Percentiles rank a stretch among this genome's conserved stretches.
phyloP scores from a whole-genome alignment of 768 basidiomycete genomes.

The Lentinula detonsa region DNA sequence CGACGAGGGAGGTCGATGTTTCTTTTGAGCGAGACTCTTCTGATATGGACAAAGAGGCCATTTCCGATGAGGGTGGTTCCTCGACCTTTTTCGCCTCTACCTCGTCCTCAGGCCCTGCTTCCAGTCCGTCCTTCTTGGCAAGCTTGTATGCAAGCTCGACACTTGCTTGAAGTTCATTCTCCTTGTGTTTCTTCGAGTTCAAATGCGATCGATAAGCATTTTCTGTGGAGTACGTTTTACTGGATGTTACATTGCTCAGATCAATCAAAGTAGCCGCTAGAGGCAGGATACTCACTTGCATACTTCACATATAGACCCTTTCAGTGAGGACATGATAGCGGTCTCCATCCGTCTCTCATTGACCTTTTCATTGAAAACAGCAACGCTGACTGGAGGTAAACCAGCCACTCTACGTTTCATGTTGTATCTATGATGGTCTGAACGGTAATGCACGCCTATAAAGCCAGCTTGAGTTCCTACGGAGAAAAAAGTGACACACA shows the following conservation, averaged over 20 bases:
- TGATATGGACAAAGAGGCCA: neutral
- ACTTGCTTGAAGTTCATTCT: conserved; percentile 54
- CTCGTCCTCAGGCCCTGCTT: conserved; percentile 14
- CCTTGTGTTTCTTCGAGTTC: conserved; percentile 84
- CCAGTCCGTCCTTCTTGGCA: conserved; percentile 4
- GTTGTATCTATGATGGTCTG: conserved; percentile 96
- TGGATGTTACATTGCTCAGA: conserved; percentile 21
- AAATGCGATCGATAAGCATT: conserved; percentile 88
- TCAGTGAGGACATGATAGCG: conserved; percentile 54
- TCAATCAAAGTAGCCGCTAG: neutral
- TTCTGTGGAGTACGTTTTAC: conserved; percentile 85
- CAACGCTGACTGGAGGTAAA: conserved; percentile 75
- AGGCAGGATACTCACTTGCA: conserved; percentile 64
- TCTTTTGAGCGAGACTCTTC: neutral
- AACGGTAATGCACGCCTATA: conserved; percentile 80
- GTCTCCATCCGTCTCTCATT: conserved; percentile 74
- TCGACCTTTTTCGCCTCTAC: conserved; percentile 9
- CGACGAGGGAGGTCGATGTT: conserved; percentile 16
- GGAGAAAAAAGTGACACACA: neutral
- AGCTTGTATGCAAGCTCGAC: conserved; percentile 1
- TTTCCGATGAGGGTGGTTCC: conserved; percentile 9
- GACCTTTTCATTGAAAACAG: conserved; percentile 84
- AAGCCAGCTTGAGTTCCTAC: conserved; percentile 3
- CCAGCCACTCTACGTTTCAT: conserved; percentile 94
- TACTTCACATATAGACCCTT: conserved; percentile 60